Evolutionary conservation across 2,329 filamentous ascomycete species (phyloP).

Genomic region (Pseudocercospora pini-densiflorae): DNA sequence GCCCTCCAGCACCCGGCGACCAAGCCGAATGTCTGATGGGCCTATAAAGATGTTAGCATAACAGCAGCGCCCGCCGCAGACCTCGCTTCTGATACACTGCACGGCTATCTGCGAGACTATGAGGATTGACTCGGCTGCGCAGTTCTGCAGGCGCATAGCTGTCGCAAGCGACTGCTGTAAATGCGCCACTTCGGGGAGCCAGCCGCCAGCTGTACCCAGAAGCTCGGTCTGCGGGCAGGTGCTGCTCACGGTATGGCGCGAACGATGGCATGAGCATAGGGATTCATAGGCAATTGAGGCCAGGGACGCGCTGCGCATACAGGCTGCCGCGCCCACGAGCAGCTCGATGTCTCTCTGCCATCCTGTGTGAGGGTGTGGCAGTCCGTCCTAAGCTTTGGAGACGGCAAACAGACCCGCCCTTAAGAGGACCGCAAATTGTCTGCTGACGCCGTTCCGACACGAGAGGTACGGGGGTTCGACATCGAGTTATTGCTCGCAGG

Average conservation of each 20-base stretch:
- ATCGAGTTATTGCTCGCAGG: background rate
- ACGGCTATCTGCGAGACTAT: background rate
- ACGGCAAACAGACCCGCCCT: background rate
- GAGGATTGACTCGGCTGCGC: background rate
- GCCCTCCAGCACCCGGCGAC: background rate
- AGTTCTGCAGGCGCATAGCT: background rate
- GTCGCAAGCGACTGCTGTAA: background rate
- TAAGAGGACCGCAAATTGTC: background rate
- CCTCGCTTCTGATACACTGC: background rate
- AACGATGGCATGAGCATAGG: background rate
- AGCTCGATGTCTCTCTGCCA: background rate
- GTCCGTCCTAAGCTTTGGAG: background rate
- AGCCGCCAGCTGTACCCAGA: background rate
- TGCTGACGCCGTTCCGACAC: background rate
- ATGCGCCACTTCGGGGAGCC: background rate
- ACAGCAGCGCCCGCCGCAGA: background rate
- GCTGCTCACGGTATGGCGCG: background rate
- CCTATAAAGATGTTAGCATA: background rate
- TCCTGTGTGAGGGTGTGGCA: background rate
- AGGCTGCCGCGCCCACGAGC: background rate
- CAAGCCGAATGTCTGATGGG: background rate
- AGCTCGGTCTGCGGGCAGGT: background rate
- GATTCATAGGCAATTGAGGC: background rate
- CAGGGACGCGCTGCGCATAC: background rate
- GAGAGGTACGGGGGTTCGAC: background rate